Conservation (phyloP, 441 rosid genomes). For the Erodium texanum region DNA sequence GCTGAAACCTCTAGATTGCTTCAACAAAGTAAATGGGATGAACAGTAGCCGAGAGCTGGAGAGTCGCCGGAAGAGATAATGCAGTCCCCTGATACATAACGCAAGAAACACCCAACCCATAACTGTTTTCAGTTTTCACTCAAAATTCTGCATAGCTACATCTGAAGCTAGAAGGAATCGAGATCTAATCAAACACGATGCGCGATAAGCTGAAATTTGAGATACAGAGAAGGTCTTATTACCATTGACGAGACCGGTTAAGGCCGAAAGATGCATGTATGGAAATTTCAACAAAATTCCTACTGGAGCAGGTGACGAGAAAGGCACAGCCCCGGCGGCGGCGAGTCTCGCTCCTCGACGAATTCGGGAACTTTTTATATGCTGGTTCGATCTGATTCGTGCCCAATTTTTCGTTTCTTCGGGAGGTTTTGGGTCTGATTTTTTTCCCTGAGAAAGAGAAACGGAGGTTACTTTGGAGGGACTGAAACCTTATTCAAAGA, state of each 20-base stretch:
- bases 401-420: neutral
- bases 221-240: neutral
- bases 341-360: neutral
- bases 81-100: constrained; percentile 10
- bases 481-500: constrained; percentile 3
- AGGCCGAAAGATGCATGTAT: neutral
- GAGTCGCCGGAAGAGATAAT: neutral
- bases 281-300: constrained; percentile 3
- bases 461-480: constrained; percentile 8
- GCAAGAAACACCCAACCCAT: constrained; percentile 2
- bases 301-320: constrained; percentile 2
- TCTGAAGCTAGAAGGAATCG: neutral
- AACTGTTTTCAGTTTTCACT: neutral
- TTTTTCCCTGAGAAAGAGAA: neutral
- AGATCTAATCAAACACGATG: constrained; percentile 1
- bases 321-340: constrained; percentile 1
- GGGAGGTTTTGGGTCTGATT: constrained; percentile 5
- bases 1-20: constrained; percentile 12
- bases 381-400: neutral
- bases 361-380: neutral
- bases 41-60: constrained; percentile 7
- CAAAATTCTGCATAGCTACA: constrained; percentile 5
- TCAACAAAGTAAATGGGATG: constrained; percentile 7
- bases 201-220: constrained; percentile 1
- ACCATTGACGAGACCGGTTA: neutral